A percentile compares a stretch with the other conserved stretches of the same genome.
These are phyloP conservation scores for Sporothrix globosa DNA, from an alignment of 2,329 filamentous ascomycete species.

Conservation along the genomic window DNA sequence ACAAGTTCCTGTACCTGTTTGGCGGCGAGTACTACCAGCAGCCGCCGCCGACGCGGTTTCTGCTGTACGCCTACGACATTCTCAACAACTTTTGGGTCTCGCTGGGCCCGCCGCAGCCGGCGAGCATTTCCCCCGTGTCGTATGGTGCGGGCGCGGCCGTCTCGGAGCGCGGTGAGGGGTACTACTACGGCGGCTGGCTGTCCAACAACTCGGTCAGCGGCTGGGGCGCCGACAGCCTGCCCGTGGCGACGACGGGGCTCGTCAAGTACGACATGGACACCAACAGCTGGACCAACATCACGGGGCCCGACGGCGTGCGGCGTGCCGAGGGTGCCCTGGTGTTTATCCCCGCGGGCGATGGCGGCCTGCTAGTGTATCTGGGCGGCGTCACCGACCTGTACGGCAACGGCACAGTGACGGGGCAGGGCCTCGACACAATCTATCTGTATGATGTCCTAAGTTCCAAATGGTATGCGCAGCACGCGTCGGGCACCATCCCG, in stretches of 20 bases:
- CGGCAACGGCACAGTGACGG: slow-evolving; percentile 52
- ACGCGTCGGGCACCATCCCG: slow-evolving; percentile 58
- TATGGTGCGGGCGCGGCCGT: slow-evolving; percentile 62
- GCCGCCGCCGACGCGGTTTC: slow-evolving; percentile 48
- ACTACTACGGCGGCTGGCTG: slow-evolving; percentile 66
- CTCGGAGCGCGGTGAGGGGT: slow-evolving; percentile 58
- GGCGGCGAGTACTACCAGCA: slow-evolving; percentile 58
- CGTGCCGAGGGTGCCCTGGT: slow-evolving; percentile 64
- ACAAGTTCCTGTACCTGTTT: slow-evolving; percentile 66
- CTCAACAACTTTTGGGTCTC: slow-evolving; percentile 60
- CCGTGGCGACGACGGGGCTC: slow-evolving; percentile 55
- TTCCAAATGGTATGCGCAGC: slow-evolving; percentile 63
- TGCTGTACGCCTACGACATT: slow-evolving; percentile 62
- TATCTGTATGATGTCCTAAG: slow-evolving; percentile 64
- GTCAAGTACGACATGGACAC: slow-evolving; percentile 60
- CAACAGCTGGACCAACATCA: slow-evolving; percentile 56
- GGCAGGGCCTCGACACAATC: slow-evolving; percentile 55
- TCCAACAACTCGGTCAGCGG: slow-evolving; percentile 56
- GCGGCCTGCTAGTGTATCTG: slow-evolving; percentile 64
- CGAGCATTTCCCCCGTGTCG: slow-evolving; percentile 52
- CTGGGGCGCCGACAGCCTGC: slow-evolving; percentile 50
- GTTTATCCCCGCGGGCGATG: slow-evolving; percentile 63
- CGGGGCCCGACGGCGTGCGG: slow-evolving; percentile 56
- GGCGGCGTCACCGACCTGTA: slow-evolving; percentile 58
- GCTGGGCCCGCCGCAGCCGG: slow-evolving; percentile 46